Percentiles rank a stretch among this genome's conserved stretches.
These are phyloP conservation scores for Chalaropsis thielavioides DNA, from an alignment of 2,329 filamentous ascomycete species.

Conservation along the genomic window DNA sequence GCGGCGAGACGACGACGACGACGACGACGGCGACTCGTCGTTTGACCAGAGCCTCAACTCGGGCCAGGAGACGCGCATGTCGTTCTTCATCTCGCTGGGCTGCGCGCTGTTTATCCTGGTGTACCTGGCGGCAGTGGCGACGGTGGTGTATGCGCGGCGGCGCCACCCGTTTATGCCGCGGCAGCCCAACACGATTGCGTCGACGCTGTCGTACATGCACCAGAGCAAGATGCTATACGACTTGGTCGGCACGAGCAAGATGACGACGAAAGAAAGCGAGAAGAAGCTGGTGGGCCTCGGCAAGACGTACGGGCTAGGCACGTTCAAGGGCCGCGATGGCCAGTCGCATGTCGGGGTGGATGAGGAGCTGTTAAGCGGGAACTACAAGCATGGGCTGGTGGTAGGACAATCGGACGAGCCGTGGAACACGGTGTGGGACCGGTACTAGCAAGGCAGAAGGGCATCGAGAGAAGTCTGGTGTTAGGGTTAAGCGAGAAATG, in stretches of 20 bases:
- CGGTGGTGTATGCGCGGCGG: slow-evolving; percentile 45
- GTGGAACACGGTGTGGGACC: neutral
- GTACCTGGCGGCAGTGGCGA: slow-evolving; percentile 47
- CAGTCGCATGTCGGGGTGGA: slow-evolving; percentile 64
- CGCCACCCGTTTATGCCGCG: slow-evolving; percentile 59
- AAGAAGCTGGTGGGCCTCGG: slow-evolving; percentile 41
- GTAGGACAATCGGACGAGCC: slow-evolving; percentile 20
- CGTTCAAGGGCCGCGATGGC: slow-evolving; percentile 60
- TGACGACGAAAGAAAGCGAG: slow-evolving; percentile 48
- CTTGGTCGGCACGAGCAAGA: slow-evolving; percentile 56
- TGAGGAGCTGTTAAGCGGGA: slow-evolving; percentile 52
- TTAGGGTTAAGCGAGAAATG: neutral
- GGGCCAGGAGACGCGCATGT: slow-evolving; percentile 45
- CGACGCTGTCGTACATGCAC: slow-evolving; percentile 62
- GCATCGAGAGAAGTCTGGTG: too few relatives aligned
- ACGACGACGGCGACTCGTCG: slow-evolving; percentile 16
- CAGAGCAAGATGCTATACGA: slow-evolving; percentile 66
- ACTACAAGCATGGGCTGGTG: slow-evolving; percentile 50
- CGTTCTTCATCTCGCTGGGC: slow-evolving; percentile 51
- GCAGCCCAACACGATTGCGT: slow-evolving; percentile 65
- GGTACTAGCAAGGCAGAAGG: neutral
- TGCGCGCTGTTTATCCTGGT: slow-evolving; percentile 49
- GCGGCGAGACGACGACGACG: neutral
- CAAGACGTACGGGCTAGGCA: slow-evolving; percentile 61
- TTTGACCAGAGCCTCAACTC: slow-evolving; percentile 28